Conservation (phyloP, 2,329 filamentous ascomycete genomes). For the Paraconiothyrium brasiliense region DNA sequence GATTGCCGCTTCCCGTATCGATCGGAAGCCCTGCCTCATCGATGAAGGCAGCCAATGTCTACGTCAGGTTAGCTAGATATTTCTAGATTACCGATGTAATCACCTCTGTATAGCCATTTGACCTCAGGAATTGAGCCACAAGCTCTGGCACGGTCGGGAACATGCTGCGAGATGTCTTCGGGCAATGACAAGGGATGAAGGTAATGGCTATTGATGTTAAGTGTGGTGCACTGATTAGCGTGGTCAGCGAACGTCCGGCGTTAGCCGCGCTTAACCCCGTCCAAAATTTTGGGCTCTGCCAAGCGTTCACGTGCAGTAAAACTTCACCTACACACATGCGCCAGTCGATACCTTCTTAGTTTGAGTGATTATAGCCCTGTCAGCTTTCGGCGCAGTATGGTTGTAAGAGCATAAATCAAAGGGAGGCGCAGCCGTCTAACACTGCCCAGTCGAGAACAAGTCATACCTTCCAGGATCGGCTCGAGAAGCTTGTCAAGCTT, state of each 20-base stretch:
- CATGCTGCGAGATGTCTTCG: conserved; percentile 25
- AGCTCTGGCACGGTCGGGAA: conserved; percentile 52
- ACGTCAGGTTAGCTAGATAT: conserved; percentile 6
- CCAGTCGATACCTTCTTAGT: neutral
- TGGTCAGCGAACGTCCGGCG: neutral
- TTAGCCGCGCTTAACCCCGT: neutral
- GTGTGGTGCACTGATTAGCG: neutral
- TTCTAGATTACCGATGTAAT: conserved; percentile 19
- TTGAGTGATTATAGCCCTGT: neutral
- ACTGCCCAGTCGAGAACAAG: neutral
- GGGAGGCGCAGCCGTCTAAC: neutral
- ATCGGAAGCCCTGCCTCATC: conserved; percentile 63
- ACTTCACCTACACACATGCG: neutral
- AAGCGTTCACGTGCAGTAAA: conserved; percentile 7
- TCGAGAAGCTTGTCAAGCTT: conserved; percentile 34
- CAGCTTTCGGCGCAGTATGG: neutral
- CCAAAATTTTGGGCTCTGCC: conserved; percentile 1
- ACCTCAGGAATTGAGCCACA: conserved; percentile 53
- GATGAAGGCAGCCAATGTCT: conserved; percentile 68
- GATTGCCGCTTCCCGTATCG: conserved; percentile 57
- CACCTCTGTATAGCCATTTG: conserved; percentile 54
- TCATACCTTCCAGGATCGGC: conserved; percentile 21
- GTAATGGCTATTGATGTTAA: neutral
- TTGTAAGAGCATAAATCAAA: neutral
- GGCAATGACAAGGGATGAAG: neutral